Evolutionary conservation across 2,329 filamentous ascomycete genomes (phyloP).

Genomic region (Acrocalymma vagum): DNA sequence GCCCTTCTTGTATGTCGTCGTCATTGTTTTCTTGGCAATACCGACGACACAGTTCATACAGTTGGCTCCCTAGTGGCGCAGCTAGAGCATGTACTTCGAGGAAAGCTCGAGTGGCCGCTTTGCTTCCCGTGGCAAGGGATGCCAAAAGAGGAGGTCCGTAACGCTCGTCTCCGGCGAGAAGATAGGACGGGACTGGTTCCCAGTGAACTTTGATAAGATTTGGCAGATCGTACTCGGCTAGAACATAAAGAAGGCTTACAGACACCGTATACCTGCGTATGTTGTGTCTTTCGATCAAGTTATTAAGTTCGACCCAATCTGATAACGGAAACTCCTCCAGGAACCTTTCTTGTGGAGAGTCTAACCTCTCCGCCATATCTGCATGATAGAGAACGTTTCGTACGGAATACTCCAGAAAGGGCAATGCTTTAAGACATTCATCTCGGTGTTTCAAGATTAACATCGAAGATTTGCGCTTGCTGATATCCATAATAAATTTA

Average conservation of each 20-base stretch:
- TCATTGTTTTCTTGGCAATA: conserved; percentile 1
- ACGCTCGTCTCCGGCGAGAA: conserved; percentile 30
- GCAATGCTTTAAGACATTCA: conserved; percentile 39
- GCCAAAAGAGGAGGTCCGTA: conserved; percentile 49
- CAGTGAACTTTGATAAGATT: conserved; percentile 40
- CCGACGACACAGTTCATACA: neutral
- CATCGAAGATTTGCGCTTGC: conserved; percentile 13
- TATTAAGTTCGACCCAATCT: conserved; percentile 37
- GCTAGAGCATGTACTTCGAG: conserved; percentile 1
- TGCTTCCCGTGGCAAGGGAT: conserved; percentile 39
- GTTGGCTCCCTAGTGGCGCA: neutral
- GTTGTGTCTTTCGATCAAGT: conserved; percentile 39
- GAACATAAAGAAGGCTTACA: conserved; percentile 22
- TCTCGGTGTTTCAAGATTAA: no score
- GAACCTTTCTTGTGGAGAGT: conserved; percentile 20
- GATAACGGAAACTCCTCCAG: conserved; percentile 27
- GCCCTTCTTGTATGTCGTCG: neutral
- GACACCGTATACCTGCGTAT: conserved; percentile 15
- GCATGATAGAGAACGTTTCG: conserved; percentile 55
- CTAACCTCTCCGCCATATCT: conserved; percentile 40
- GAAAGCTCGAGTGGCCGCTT: conserved; percentile 27
- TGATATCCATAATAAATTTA: conserved; percentile 24
- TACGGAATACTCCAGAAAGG: conserved; percentile 58
- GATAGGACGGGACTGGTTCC: conserved; percentile 23
- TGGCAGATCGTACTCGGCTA: conserved; percentile 21